Evolutionary conservation across 2,329 filamentous ascomycete species (phyloP).

Genomic region (Cladorrhinum sp.): DNA sequence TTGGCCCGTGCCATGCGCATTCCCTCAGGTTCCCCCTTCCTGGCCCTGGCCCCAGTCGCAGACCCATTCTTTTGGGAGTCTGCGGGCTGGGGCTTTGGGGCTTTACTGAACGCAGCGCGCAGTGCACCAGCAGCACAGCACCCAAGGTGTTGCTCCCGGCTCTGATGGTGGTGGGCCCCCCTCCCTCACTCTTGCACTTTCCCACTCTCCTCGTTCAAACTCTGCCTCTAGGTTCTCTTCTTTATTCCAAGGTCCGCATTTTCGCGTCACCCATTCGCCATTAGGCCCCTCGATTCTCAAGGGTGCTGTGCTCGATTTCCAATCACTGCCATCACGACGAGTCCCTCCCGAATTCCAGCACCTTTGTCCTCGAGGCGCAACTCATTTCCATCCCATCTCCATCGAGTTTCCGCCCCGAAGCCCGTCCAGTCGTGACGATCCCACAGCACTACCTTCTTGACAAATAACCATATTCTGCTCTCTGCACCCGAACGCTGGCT

Average conservation of each 20-base stretch:
- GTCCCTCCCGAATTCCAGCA: slow-evolving; percentile 26
- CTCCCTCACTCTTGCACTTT: slow-evolving; percentile 27
- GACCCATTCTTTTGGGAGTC: slow-evolving; percentile 19
- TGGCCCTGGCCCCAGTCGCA: slow-evolving; percentile 19
- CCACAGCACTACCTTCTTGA: slow-evolving; percentile 17
- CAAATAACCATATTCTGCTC: not conserved
- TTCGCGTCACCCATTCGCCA: slow-evolving; percentile 26
- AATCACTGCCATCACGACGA: slow-evolving; percentile 18
- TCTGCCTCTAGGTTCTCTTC: slow-evolving; percentile 23
- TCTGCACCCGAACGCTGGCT: not conserved
- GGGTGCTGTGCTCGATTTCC: slow-evolving; percentile 13
- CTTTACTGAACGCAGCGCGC: slow-evolving; percentile 21
- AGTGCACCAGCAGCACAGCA: slow-evolving; percentile 13
- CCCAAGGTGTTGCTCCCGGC: slow-evolving; percentile 12
- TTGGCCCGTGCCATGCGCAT: slow-evolving; percentile 20
- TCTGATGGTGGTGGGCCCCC: slow-evolving; percentile 27
- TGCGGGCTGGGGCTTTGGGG: slow-evolving; percentile 12
- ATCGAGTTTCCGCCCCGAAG: slow-evolving; percentile 25
- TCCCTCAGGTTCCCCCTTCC: slow-evolving; percentile 9
- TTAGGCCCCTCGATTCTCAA: slow-evolving; percentile 11
- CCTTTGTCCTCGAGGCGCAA: slow-evolving; percentile 34
- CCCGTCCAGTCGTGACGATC: slow-evolving; percentile 14
- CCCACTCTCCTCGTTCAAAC: slow-evolving; percentile 29
- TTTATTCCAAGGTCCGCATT: slow-evolving; percentile 23
- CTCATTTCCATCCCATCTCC: slow-evolving; percentile 21